These are phyloP conservation scores for Teunomyces atbi DNA, from an alignment of 805 yeast genomes.

Conservation along the genomic window DNA sequence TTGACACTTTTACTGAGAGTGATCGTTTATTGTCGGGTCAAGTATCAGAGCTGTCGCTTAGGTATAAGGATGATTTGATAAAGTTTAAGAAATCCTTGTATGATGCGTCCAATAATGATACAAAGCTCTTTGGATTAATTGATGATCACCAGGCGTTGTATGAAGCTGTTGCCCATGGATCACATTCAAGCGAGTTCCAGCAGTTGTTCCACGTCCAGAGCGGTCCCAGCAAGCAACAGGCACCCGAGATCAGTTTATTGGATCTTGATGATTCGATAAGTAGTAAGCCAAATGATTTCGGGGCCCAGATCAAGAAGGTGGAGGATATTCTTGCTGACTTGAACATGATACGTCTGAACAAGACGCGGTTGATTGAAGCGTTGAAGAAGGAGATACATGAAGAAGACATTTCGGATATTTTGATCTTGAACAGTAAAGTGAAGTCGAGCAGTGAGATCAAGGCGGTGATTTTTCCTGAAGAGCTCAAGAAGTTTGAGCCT, in stretches of 20 bases:
- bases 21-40: slow-evolving; percentile 24
- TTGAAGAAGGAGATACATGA: slow-evolving; percentile 68
- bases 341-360: slow-evolving; percentile 60
- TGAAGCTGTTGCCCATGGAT: slow-evolving; percentile 38
- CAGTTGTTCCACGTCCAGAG: slow-evolving; percentile 20
- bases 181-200: slow-evolving; percentile 39
- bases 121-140: slow-evolving; percentile 48
- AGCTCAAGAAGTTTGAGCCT: slow-evolving; percentile 72
- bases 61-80: slow-evolving; percentile 52
- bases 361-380: slow-evolving; percentile 57
- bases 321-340: slow-evolving; percentile 62
- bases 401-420: slow-evolving; percentile 80
- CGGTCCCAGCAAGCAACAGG: neutral
- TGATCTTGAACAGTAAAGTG: slow-evolving; percentile 62
- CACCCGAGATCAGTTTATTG: slow-evolving; percentile 48
- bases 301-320: slow-evolving; percentile 44
- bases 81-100: slow-evolving; percentile 57
- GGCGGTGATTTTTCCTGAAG: slow-evolving; percentile 58
- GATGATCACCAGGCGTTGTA: slow-evolving; percentile 28
- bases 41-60: slow-evolving; percentile 9
- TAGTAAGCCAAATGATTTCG: slow-evolving; percentile 21
- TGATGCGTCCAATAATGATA: slow-evolving; percentile 62
- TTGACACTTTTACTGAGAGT: slow-evolving; percentile 30
- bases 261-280: slow-evolving; percentile 60
- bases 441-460: slow-evolving; percentile 57